Evolutionary conservation across 2,329 filamentous ascomycete species (phyloP).

Genomic region (Aaosphaeria arxii): DNA sequence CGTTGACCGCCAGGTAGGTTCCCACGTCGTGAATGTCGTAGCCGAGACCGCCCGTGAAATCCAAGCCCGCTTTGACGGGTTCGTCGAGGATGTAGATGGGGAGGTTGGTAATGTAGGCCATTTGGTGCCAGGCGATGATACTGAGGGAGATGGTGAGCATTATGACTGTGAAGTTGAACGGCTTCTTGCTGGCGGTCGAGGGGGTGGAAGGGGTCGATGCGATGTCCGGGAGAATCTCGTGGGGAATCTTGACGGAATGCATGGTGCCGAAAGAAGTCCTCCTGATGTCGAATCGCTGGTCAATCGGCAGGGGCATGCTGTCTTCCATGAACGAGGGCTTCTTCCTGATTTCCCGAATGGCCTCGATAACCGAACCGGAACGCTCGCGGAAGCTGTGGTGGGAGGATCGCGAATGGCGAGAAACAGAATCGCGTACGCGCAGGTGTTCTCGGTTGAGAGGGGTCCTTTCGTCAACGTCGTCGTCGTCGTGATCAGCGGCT

Average conservation of each 20-base stretch:
- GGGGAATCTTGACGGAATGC: conserved; percentile 31
- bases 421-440: conserved; percentile 22
- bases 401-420: conserved; percentile 14
- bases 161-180: conserved; percentile 64
- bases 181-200: conserved; percentile 18
- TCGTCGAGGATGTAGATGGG: conserved; percentile 90
- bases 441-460: conserved; percentile 44
- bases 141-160: conserved; percentile 78
- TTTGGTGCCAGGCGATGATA: conserved; percentile 84
- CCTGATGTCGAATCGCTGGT: conserved; percentile 33
- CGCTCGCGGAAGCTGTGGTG: conserved; percentile 5
- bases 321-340: conserved; percentile 36
- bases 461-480: conserved; percentile 70
- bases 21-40: conserved; percentile 65
- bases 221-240: conserved; percentile 8
- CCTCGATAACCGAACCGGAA: conserved; percentile 28
- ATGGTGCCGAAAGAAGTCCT: conserved; percentile 36
- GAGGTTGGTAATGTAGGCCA: conserved; percentile 87
- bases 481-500: conserved; percentile 44
- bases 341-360: conserved; percentile 32
- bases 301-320: conserved; percentile 29
- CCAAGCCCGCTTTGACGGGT: conserved; percentile 31
- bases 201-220: background rate
- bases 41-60: conserved; percentile 60
- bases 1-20: conserved; percentile 66